phyloP scores from a whole-genome alignment of 129 eudicot species.

The Scalesia atractyloides region DNA sequence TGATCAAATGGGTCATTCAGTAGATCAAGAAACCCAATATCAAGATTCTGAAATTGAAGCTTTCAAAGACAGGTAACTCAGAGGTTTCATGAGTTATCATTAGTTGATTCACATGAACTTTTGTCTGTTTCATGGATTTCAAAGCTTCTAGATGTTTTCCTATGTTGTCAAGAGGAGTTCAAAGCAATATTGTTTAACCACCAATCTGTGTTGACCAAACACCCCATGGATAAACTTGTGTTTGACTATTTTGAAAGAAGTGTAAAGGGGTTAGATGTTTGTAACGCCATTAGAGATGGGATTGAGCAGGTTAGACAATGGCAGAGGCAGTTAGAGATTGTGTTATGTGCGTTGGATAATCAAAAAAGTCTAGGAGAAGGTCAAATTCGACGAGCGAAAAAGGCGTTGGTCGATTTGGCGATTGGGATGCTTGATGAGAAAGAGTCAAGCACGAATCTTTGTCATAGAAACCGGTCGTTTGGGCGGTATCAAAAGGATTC shows the following conservation, averaged over 20 bases:
- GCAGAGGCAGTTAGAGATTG: too few species aligned
- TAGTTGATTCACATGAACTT: conserved; percentile 47
- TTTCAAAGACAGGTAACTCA: conserved; percentile 57
- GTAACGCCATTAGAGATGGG: conserved; percentile 75
- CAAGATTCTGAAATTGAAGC: conserved; percentile 49
- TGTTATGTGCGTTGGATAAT: conserved; percentile 57
- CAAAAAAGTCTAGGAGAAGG: conserved; percentile 67
- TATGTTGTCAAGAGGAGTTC: conserved; percentile 64
- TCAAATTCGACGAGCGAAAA: conserved; percentile 68
- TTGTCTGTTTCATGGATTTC: conserved; percentile 68
- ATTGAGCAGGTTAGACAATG: conserved; percentile 63
- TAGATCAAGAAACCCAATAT: conserved; percentile 43
- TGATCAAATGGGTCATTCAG: conserved; percentile 59
- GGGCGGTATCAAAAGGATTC: conserved; percentile 32
- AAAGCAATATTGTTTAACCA: conserved; percentile 39
- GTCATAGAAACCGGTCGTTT: conserved; percentile 36
- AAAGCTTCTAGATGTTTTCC: conserved; percentile 63
- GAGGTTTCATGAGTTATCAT: conserved; percentile 45
- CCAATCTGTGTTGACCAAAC: conserved; percentile 25
- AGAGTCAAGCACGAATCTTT: conserved; percentile 19
- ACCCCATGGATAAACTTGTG: conserved; percentile 52
- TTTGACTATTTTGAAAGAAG: conserved; percentile 68
- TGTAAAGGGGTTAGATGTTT: conserved; percentile 76
- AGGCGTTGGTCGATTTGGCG: conserved; percentile 63
- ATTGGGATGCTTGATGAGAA: conserved; percentile 68